Conservation (phyloP, 441 rosid species). For the Erodium trifolium region DNA sequence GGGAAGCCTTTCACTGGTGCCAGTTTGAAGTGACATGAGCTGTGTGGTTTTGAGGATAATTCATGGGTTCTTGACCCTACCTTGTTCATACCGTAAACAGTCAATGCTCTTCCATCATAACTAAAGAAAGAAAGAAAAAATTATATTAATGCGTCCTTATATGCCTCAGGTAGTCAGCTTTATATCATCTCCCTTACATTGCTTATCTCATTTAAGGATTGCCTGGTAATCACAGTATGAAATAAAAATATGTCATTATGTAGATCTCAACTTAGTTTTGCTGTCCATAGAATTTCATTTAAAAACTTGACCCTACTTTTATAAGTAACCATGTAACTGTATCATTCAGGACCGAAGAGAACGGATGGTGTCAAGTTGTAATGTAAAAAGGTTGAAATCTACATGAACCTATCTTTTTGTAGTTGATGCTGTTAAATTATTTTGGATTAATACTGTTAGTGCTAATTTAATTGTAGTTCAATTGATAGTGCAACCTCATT, state of each 20-base stretch:
- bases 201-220: too few species aligned
- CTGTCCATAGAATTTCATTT: neutral
- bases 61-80: too few species aligned
- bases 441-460: neutral
- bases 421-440: neutral
- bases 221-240: neutral
- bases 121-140: too few species aligned
- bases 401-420: neutral
- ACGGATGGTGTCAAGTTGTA: neutral
- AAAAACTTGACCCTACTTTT: neutral
- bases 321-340: neutral
- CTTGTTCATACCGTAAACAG: too few species aligned
- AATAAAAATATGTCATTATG: neutral
- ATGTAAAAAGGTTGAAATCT: slow-evolving; percentile 1
- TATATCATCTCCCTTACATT: too few species aligned
- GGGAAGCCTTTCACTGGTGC: too few species aligned
- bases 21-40: too few species aligned
- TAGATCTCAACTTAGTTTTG: neutral
- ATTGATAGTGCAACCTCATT: neutral
- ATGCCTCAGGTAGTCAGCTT: too few species aligned
- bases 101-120: too few species aligned
- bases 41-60: too few species aligned
- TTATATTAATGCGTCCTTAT: too few species aligned
- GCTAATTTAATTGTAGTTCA: neutral
- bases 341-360: neutral